These are phyloP conservation scores for Laetiporus sulphureus DNA, from an alignment of 1,284 basidiomycete genomes.

Conservation along the genomic window DNA sequence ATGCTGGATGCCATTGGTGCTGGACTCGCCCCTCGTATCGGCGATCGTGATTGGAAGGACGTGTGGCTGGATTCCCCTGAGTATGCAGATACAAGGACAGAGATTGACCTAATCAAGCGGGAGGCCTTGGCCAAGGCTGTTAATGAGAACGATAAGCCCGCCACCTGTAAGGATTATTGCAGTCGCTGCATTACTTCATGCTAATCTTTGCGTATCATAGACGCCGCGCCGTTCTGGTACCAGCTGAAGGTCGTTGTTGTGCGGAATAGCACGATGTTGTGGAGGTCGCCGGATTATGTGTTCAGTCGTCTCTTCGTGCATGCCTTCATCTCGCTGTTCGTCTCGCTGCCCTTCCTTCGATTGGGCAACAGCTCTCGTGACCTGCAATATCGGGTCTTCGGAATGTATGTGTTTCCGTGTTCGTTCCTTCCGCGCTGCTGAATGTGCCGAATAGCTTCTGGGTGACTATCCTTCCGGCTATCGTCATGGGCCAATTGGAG, in stretches of 20 bases:
- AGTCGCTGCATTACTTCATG: not conserved
- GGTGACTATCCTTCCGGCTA: conserved; percentile 65
- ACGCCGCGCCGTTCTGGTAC: conserved; percentile 73
- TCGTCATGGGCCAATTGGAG: conserved; percentile 78
- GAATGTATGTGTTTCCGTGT: conserved; percentile 41
- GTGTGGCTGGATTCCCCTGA: conserved; percentile 52
- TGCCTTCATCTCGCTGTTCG: conserved; percentile 70
- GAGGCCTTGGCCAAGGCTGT: conserved; percentile 20
- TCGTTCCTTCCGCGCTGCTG: not conserved
- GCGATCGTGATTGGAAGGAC: conserved; percentile 57
- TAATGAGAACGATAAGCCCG: conserved; percentile 14
- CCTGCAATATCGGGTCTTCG: conserved; percentile 83
- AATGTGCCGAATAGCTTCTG: conserved; percentile 45
- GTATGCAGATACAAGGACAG: conserved; percentile 23
- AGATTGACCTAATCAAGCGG: conserved; percentile 31
- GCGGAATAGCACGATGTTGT: conserved; percentile 74
- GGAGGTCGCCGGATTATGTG: conserved; percentile 79
- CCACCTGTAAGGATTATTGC: conserved; percentile 3
- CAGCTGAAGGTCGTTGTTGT: conserved; percentile 73
- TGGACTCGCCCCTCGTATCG: conserved; percentile 40
- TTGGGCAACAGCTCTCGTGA: conserved; percentile 61
- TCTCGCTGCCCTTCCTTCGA: conserved; percentile 82
- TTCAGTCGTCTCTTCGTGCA: conserved; percentile 81
- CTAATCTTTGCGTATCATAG: conserved; percentile 29
- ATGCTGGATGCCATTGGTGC: conserved; percentile 35